These are phyloP conservation scores for Nicotiana otophora DNA, from an alignment of 257 asterid species.

Conservation along the genomic window DNA sequence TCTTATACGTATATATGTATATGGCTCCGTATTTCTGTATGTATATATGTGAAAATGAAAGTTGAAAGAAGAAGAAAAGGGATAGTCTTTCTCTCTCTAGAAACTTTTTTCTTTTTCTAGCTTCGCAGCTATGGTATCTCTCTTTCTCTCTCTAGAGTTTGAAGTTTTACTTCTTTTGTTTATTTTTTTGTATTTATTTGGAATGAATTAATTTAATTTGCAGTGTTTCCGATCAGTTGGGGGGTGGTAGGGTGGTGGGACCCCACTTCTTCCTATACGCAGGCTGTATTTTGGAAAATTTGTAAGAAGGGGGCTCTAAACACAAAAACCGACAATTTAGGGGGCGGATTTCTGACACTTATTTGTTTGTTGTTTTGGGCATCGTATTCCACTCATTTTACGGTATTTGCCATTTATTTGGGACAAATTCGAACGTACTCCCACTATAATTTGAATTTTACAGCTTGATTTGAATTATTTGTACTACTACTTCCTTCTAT, in stretches of 20 bases:
- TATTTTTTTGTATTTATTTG: background rate
- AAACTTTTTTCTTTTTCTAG: background rate
- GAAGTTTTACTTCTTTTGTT: constrained; percentile 1
- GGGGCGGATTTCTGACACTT: background rate
- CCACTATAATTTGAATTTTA: background rate
- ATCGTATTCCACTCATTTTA: background rate
- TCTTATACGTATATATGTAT: background rate
- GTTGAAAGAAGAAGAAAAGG: background rate
- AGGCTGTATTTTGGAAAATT: constrained; percentile 7
- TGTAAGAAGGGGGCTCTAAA: background rate
- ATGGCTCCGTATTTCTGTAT: constrained; percentile 4
- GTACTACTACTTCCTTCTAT: background rate
- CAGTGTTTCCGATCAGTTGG: background rate
- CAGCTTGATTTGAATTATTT: background rate
- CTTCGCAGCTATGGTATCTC: background rate
- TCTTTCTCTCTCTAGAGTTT: constrained; percentile 23
- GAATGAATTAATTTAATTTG: background rate
- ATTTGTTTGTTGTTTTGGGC: background rate
- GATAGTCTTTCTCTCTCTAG: background rate
- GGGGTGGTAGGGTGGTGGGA: constrained; percentile 16
- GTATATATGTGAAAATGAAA: background rate
- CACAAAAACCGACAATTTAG: constrained; percentile 22
- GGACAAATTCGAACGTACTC: background rate
- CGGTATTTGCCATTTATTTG: background rate
- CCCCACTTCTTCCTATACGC: background rate